Evolutionary conservation across 805 yeast species (phyloP).

Genomic region (Metschnikowia bowlesiae): DNA sequence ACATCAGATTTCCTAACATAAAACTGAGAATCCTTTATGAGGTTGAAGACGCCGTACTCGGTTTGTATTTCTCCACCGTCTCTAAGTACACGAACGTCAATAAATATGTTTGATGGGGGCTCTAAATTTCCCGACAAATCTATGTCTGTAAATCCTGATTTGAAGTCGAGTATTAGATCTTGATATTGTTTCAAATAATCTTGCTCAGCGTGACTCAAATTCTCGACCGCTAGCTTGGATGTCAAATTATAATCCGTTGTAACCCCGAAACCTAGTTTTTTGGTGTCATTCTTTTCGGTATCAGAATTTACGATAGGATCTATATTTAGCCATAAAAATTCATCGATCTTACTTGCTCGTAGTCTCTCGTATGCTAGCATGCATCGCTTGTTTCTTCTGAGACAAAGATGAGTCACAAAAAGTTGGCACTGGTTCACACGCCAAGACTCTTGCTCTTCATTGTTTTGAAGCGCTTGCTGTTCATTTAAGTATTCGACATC

Average conservation of each 20-base stretch:
- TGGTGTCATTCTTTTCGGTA: background rate
- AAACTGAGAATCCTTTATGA: slow-evolving; percentile 90
- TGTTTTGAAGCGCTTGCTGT: slow-evolving; percentile 21
- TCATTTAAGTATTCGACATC: slow-evolving; percentile 49
- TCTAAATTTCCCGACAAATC: slow-evolving; percentile 85
- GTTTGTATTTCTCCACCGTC: slow-evolving; percentile 98
- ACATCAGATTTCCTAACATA: slow-evolving; percentile 93
- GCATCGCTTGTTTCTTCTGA: slow-evolving; percentile 88
- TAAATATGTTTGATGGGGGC: slow-evolving; percentile 88
- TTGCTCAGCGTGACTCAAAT: slow-evolving; percentile 72
- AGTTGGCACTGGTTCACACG: slow-evolving; percentile 57
- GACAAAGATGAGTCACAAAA: slow-evolving; percentile 67
- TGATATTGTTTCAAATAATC: slow-evolving; percentile 70
- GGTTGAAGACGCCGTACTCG: slow-evolving; percentile 91
- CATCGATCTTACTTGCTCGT: slow-evolving; percentile 64
- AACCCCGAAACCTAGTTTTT: slow-evolving; percentile 2
- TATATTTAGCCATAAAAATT: slow-evolving; percentile 65
- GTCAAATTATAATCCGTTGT: slow-evolving; percentile 1
- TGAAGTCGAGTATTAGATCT: slow-evolving; percentile 68
- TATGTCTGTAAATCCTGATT: slow-evolving; percentile 73
- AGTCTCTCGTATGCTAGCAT: slow-evolving; percentile 75
- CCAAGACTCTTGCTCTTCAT: slow-evolving; percentile 31
- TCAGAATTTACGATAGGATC: slow-evolving; percentile 38
- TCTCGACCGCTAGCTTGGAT: slow-evolving; percentile 32
- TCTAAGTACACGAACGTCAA: slow-evolving; percentile 87